These are phyloP conservation scores for Globisporangium nunn DNA, from an alignment of 352 stramenopile genomes.

Conservation along the genomic window DNA sequence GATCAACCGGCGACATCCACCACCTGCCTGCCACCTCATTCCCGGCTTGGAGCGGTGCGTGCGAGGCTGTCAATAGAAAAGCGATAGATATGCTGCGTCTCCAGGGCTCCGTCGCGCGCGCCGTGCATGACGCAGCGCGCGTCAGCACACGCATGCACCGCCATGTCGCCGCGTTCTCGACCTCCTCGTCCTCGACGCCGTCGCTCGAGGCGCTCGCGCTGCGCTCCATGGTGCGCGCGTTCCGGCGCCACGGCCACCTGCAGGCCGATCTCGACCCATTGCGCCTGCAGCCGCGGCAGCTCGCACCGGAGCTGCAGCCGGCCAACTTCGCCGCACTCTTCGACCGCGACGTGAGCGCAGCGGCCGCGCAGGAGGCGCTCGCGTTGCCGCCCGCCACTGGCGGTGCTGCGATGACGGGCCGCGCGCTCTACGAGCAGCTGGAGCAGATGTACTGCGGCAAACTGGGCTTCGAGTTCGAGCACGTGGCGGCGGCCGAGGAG, in stretches of 20 bases:
- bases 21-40: neutral
- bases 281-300: conserved; percentile 24
- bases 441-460: conserved; percentile 66
- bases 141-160: neutral
- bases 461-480: conserved; percentile 78
- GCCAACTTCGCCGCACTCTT: conserved; percentile 56
- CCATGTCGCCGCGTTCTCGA: conserved; percentile 13
- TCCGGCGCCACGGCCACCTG: conserved; percentile 71
- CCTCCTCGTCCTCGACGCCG: conserved; percentile 22
- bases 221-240: conserved; percentile 59
- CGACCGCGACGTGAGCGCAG: conserved; percentile 9
- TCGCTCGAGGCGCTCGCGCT: conserved; percentile 58
- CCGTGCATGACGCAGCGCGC: conserved; percentile 15
- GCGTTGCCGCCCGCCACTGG: conserved; percentile 11
- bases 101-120: conserved; percentile 26
- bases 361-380: conserved; percentile 15
- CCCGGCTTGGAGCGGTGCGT: neutral
- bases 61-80: neutral
- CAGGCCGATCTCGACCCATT: conserved; percentile 70
- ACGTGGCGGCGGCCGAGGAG: conserved; percentile 52
- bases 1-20: neutral
- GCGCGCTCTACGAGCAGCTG: conserved; percentile 55
- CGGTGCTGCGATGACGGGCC: conserved; percentile 16
- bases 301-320: conserved; percentile 27
- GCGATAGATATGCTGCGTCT: conserved; percentile 41